Evolutionary conservation across 768 basidiomycete genomes (phyloP).

Genomic region (Suillus ampliporus): DNA sequence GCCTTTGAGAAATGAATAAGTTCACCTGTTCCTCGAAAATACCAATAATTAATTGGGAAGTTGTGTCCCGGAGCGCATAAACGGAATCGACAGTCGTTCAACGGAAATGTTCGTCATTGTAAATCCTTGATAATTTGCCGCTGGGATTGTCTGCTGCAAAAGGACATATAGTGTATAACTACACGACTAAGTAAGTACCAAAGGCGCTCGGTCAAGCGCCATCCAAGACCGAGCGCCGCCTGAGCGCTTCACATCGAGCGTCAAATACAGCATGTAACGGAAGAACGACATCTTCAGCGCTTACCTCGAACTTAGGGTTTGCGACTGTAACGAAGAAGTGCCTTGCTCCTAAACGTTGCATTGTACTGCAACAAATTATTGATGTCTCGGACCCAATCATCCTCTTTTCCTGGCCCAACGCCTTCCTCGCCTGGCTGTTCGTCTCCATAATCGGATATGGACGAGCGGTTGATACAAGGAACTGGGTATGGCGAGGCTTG

Average conservation of each 20-base stretch:
- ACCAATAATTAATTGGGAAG: not conserved
- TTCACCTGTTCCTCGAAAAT: not conserved
- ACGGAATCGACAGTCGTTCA: too few relatives aligned
- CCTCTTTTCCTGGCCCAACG: constrained; percentile 79
- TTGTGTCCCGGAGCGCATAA: not conserved
- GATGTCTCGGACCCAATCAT: constrained; percentile 97
- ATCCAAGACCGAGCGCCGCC: not conserved
- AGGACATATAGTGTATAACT: constrained; percentile 19
- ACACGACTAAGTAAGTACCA: not conserved
- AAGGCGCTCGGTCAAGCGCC: not conserved
- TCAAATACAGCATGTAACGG: constrained; percentile 2
- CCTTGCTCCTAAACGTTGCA: constrained; percentile 90
- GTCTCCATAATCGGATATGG: constrained; percentile 59
- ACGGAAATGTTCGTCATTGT: not conserved
- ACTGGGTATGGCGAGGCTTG: constrained; percentile 88
- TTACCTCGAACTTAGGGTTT: constrained; percentile 20
- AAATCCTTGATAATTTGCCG: constrained; percentile 1
- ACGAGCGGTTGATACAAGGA: constrained; percentile 90
- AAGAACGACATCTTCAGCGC: not conserved
- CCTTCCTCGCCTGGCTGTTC: constrained; percentile 60
- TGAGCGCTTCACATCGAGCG: not conserved
- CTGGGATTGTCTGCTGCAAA: not conserved
- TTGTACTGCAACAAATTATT: constrained; percentile 95
- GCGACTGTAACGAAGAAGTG: constrained; percentile 75
- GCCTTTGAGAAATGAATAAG: not conserved